Evolutionary conservation across 805 yeast genomes (phyloP).

Genomic region (Wickerhamiella musiphila): DNA sequence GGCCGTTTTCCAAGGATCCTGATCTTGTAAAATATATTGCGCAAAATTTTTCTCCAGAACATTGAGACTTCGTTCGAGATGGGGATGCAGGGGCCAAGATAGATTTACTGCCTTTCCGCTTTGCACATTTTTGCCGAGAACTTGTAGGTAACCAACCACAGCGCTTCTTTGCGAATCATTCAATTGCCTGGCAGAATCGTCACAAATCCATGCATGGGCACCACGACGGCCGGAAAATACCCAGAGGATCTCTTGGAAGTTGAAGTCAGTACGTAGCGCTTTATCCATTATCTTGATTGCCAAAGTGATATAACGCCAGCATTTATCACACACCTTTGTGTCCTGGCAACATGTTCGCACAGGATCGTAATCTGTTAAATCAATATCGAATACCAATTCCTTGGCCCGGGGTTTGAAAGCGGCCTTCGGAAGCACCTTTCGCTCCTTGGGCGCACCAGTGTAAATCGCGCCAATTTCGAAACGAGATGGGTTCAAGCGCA

Average conservation of each 20-base stretch:
- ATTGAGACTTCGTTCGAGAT: constrained; percentile 51
- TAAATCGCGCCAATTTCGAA: constrained; percentile 93
- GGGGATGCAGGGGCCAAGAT: constrained; percentile 81
- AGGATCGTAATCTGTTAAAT: constrained; percentile 91
- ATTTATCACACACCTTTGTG: constrained; percentile 67
- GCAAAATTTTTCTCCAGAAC: constrained; percentile 46
- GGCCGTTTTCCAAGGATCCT: constrained; percentile 42
- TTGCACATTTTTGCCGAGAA: constrained; percentile 33
- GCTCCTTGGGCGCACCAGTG: constrained; percentile 68
- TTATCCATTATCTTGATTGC: constrained; percentile 61
- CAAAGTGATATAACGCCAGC: constrained; percentile 84
- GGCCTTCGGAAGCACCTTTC: constrained; percentile 57
- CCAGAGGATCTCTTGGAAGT: constrained; percentile 76
- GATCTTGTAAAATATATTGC: constrained; percentile 53
- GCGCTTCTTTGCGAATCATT: constrained; percentile 62
- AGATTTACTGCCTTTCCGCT: constrained; percentile 32
- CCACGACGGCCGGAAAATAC: constrained; percentile 98
- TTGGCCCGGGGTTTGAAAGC: constrained; percentile 69
- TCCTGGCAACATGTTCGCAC: constrained; percentile 85
- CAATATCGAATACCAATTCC: constrained; percentile 90
- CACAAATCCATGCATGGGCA: constrained; percentile 97
- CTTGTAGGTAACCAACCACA: constrained; percentile 69
- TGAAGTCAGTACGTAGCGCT: constrained; percentile 74
- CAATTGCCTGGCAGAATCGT: constrained; percentile 54
- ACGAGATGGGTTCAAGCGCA: constrained; percentile 63